Percentiles rank a stretch among this genome's conserved stretches.
Conservation (phyloP, 345 rosid species). For the Hirschfeldia incana region DNA sequence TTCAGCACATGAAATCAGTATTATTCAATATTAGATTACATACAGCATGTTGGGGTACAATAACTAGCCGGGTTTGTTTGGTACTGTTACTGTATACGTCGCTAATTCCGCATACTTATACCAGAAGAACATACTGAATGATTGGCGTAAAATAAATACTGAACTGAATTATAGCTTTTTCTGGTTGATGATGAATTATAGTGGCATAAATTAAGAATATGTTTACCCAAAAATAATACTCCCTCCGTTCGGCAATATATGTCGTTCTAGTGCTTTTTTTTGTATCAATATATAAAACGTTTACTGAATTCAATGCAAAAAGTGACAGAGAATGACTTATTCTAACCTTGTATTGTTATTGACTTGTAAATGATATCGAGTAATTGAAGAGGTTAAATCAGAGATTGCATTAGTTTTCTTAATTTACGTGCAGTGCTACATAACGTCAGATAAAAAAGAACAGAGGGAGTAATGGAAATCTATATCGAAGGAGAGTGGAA, state of each 20-base stretch:
- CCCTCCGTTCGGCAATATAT: too few relatives aligned
- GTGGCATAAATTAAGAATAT: not conserved
- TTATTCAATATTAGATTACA: slow-evolving; percentile 7
- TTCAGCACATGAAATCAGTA: slow-evolving; percentile 17
- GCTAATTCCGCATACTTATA: not conserved
- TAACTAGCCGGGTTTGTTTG: slow-evolving; percentile 25
- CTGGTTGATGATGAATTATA: not conserved
- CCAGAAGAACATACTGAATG: not conserved
- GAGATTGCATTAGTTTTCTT: too few relatives aligned
- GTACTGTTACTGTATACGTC: slow-evolving; percentile 1
- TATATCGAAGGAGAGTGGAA: not conserved
- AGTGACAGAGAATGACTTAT: too few relatives aligned
- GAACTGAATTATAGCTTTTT: not conserved
- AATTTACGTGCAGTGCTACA: too few relatives aligned
- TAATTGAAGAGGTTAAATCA: too few relatives aligned
- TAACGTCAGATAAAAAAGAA: too few relatives aligned
- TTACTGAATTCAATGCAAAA: too few relatives aligned
- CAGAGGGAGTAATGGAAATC: too few relatives aligned
- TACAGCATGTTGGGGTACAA: slow-evolving; percentile 28
- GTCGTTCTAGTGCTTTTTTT: too few relatives aligned
- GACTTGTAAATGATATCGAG: too few relatives aligned
- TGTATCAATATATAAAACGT: too few relatives aligned
- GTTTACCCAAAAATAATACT: not conserved
- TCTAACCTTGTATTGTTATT: too few relatives aligned
- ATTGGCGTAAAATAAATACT: not conserved